phyloP scores from a whole-genome alignment of 176 grass and related monocot species.

The Themeda triandra region DNA sequence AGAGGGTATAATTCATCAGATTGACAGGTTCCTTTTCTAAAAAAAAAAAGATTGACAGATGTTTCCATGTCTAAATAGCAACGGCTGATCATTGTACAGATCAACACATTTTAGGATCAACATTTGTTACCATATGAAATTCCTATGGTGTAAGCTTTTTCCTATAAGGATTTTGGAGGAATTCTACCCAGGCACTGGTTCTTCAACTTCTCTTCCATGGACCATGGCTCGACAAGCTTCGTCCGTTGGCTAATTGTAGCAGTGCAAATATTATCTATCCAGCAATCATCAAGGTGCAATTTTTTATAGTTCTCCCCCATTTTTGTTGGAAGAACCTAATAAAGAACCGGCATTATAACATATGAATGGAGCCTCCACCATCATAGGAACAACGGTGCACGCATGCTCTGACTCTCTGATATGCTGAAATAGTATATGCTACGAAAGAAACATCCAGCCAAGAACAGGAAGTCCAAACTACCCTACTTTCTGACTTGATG shows the following conservation, averaged over 20 bases:
- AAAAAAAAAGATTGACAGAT: too few species aligned
- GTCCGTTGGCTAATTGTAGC: not conserved
- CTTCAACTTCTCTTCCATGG: not conserved
- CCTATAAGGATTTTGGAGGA: too few species aligned
- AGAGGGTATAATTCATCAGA: too few species aligned
- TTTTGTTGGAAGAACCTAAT: not conserved
- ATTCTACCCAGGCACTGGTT: too few species aligned
- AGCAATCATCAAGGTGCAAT: not conserved
- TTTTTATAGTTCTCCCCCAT: not conserved
- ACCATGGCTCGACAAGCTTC: not conserved
- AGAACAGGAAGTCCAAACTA: constrained; percentile 12
- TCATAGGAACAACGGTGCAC: constrained; percentile 5
- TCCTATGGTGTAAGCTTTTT: too few species aligned
- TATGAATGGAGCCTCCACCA: constrained; percentile 26
- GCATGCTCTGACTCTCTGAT: constrained; percentile 16
- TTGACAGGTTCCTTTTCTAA: too few species aligned
- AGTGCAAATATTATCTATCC: not conserved
- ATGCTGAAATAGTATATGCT: constrained; percentile 11
- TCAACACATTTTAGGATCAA: too few species aligned
- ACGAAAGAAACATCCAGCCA: constrained; percentile 17
- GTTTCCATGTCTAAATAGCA: too few species aligned
- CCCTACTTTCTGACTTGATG: not conserved
- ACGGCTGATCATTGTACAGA: too few species aligned
- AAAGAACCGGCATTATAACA: not conserved
- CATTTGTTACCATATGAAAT: too few species aligned